Conservation (phyloP, 441 rosid genomes). For the Erysimum cheiri region DNA sequence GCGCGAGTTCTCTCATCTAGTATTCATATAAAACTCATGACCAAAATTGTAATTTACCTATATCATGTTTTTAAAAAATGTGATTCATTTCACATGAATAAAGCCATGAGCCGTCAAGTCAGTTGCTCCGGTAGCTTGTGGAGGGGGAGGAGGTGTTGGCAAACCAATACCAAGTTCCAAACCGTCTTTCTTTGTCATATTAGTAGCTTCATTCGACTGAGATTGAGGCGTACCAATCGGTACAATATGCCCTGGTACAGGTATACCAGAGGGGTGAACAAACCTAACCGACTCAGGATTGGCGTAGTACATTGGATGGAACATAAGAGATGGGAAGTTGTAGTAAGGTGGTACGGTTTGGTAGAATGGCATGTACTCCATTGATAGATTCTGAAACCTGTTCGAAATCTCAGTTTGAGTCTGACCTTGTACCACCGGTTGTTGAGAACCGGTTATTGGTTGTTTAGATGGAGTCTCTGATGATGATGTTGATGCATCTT, state of each 20-base stretch:
- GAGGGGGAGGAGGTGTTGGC: slow-evolving; percentile 28
- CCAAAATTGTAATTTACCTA: slow-evolving; percentile 18
- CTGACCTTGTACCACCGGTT: slow-evolving; percentile 30
- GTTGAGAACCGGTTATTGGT: slow-evolving; percentile 28
- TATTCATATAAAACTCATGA: slow-evolving; percentile 22
- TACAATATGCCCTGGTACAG: slow-evolving; percentile 41
- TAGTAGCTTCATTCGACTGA: slow-evolving; percentile 28
- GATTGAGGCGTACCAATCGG: slow-evolving; percentile 36
- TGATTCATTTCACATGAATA: slow-evolving; percentile 39
- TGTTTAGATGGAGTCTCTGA: slow-evolving; percentile 21
- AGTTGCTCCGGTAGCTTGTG: slow-evolving; percentile 34
- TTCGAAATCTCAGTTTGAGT: slow-evolving; percentile 36
- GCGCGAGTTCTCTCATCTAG: no score
- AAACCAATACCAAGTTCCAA: slow-evolving; percentile 34
- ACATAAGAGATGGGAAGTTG: slow-evolving; percentile 23
- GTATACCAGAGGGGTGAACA: slow-evolving; percentile 46
- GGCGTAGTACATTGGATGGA: slow-evolving; percentile 39
- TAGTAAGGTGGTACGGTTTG: slow-evolving; percentile 36
- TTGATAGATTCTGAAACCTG: slow-evolving; percentile 38
- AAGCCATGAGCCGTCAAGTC: slow-evolving; percentile 36
- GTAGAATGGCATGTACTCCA: slow-evolving; percentile 41
- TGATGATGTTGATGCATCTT: slow-evolving; percentile 25
- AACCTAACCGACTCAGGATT: slow-evolving; percentile 35
- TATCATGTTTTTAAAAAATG: background rate
- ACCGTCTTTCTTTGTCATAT: slow-evolving; percentile 20